phyloP scores from a whole-genome alignment of 179 eudicot species.

The Corrigiola litoralis region DNA sequence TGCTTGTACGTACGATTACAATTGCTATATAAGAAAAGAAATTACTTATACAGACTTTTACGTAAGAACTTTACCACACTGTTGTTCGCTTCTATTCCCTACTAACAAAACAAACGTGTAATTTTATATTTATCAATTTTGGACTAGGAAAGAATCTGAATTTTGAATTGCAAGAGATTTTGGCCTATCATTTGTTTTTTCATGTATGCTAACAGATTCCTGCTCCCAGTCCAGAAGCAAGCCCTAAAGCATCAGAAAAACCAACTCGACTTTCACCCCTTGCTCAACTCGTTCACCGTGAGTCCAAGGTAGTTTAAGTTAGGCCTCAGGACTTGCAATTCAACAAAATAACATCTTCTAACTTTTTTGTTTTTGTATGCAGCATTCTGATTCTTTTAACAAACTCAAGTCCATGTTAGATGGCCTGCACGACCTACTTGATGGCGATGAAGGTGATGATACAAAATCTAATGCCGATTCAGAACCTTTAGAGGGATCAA shows the following conservation, averaged over 20 bases:
- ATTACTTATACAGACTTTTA: no score
- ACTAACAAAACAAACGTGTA: no score
- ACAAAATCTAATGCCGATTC: slow-evolving; percentile 7
- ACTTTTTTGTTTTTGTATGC: background rate
- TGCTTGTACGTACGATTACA: no score
- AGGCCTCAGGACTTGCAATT: background rate
- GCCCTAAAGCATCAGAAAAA: background rate
- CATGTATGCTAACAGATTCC: background rate
- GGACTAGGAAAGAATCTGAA: no score
- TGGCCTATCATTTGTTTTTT: no score
- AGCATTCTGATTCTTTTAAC: slow-evolving; percentile 31
- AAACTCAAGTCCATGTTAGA: slow-evolving; percentile 33
- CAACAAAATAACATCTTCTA: no score
- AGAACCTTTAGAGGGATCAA: background rate
- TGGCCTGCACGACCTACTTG: slow-evolving; percentile 25
- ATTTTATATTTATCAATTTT: no score
- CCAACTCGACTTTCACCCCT: background rate
- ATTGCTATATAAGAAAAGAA: no score
- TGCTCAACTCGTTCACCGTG: background rate
- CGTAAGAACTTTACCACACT: no score
- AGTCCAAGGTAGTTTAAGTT: background rate
- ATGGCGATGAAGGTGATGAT: slow-evolving; percentile 7
- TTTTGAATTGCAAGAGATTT: no score
- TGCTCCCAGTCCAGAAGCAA: slow-evolving; percentile 2
- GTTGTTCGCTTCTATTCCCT: no score